A percentile compares a stretch with the other conserved stretches of the same genome.
phyloP scores from a whole-genome alignment of 306 rosid species.

The Clitoria ternatea region DNA sequence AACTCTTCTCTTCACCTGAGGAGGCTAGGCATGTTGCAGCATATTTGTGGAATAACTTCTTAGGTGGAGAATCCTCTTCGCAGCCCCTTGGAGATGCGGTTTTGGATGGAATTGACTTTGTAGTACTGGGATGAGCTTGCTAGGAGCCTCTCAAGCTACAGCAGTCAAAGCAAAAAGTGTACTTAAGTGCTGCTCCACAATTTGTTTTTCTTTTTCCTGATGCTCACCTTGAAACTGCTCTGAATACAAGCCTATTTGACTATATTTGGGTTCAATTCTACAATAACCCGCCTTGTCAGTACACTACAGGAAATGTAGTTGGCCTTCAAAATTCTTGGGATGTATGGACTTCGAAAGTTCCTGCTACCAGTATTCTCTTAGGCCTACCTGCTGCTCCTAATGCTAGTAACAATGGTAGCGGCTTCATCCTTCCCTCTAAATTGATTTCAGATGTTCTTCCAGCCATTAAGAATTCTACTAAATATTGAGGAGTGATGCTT shows the following conservation, averaged over 20 bases:
- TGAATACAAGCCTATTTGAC: slow-evolving; percentile 56
- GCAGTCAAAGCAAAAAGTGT: slow-evolving; percentile 42
- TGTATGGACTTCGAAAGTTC: neutral
- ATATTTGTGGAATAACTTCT: slow-evolving; percentile 33
- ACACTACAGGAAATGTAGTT: neutral
- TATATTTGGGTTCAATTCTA: slow-evolving; percentile 64
- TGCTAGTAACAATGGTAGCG: neutral
- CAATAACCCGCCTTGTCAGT: slow-evolving; percentile 54
- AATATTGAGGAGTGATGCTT: slow-evolving; percentile 46
- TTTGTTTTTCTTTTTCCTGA: slow-evolving; percentile 66
- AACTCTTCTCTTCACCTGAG: slow-evolving; percentile 20
- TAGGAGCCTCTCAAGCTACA: slow-evolving; percentile 18
- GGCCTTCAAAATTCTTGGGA: neutral
- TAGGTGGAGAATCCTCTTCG: slow-evolving; percentile 30
- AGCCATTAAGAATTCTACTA: slow-evolving; percentile 22
- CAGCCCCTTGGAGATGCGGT: slow-evolving; percentile 35
- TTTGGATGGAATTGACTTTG: slow-evolving; percentile 40
- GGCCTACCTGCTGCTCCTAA: slow-evolving; percentile 21
- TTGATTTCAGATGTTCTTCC: slow-evolving; percentile 35
- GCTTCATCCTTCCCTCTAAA: slow-evolving; percentile 25
- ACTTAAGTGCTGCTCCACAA: slow-evolving; percentile 53
- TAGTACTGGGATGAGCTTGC: slow-evolving; percentile 33
- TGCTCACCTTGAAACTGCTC: slow-evolving; percentile 50
- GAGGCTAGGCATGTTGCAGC: slow-evolving; percentile 28
- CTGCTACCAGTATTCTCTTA: neutral